These are phyloP conservation scores for Amaranthus palmeri DNA, from an alignment of 148 eudicot species.

Conservation along the genomic window DNA sequence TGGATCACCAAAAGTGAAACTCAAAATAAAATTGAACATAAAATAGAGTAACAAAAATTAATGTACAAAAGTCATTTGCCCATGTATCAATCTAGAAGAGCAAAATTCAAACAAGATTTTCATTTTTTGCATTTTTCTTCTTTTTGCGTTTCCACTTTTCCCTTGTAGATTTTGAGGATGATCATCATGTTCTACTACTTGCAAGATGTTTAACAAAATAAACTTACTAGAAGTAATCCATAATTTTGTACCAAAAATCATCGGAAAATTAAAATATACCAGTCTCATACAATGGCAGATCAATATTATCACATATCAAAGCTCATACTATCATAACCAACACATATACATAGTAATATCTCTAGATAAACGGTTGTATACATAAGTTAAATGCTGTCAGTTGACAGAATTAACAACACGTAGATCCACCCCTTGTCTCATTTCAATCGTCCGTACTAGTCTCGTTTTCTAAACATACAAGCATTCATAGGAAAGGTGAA, in stretches of 20 bases:
- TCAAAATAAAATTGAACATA: not conserved
- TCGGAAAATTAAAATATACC: not conserved
- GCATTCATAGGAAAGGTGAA: conserved; percentile 19
- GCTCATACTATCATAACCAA: not conserved
- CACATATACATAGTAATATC: no score
- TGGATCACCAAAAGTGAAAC: not conserved
- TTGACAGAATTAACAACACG: no score
- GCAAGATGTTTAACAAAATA: conserved; percentile 5
- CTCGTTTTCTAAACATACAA: not conserved
- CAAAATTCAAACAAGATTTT: conserved; percentile 1
- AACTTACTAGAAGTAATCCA: not conserved
- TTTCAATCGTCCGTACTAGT: not conserved
- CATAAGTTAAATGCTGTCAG: no score
- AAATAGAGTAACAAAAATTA: not conserved
- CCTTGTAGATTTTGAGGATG: not conserved
- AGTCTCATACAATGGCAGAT: not conserved
- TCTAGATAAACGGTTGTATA: no score
- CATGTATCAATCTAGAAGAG: not conserved
- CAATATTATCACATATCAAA: not conserved
- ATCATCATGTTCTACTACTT: not conserved
- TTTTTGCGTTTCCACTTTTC: not conserved
- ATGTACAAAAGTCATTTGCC: not conserved
- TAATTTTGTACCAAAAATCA: conserved; percentile 12
- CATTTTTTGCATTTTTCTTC: not conserved
- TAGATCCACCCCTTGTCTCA: no score